phyloP scores from a whole-genome alignment of 768 basidiomycete species.

The Mycena chlorophos region DNA sequence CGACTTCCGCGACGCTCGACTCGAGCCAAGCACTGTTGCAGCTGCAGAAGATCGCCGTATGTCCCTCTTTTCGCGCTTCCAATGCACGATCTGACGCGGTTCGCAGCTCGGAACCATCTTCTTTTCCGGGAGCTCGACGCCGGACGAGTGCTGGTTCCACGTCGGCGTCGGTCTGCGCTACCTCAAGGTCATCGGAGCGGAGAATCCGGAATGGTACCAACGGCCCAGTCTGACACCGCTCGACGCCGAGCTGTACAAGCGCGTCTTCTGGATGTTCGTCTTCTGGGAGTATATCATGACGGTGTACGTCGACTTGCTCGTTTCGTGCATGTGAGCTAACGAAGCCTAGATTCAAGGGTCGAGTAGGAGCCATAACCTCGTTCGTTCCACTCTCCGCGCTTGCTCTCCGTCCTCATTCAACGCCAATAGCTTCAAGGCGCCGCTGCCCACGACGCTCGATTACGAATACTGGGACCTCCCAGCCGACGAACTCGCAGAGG shows the following conservation, averaged over 20 bases:
- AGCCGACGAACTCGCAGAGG: background rate
- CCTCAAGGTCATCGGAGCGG: background rate
- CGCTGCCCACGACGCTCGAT: background rate
- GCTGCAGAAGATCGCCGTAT: constrained; percentile 50
- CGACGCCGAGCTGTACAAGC: background rate
- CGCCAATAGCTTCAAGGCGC: background rate
- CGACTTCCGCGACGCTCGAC: constrained; percentile 55
- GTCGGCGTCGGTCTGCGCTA: background rate
- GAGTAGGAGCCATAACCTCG: too few species aligned
- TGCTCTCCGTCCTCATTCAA: background rate
- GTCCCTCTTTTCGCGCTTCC: background rate
- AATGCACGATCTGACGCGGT: background rate
- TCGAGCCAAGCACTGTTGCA: constrained; percentile 61
- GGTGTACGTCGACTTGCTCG: background rate
- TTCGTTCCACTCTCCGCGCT: too few species aligned
- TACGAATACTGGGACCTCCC: background rate
- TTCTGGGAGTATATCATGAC: background rate
- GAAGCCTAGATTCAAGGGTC: background rate
- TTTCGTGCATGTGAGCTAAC: background rate
- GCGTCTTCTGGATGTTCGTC: background rate
- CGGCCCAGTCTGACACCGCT: background rate
- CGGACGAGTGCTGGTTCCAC: constrained; percentile 2
- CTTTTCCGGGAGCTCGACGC: background rate
- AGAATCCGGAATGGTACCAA: background rate
- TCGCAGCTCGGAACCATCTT: background rate